These are phyloP conservation scores for Globisporangium solare DNA, from an alignment of 352 stramenopile genomes.

Conservation along the genomic window DNA sequence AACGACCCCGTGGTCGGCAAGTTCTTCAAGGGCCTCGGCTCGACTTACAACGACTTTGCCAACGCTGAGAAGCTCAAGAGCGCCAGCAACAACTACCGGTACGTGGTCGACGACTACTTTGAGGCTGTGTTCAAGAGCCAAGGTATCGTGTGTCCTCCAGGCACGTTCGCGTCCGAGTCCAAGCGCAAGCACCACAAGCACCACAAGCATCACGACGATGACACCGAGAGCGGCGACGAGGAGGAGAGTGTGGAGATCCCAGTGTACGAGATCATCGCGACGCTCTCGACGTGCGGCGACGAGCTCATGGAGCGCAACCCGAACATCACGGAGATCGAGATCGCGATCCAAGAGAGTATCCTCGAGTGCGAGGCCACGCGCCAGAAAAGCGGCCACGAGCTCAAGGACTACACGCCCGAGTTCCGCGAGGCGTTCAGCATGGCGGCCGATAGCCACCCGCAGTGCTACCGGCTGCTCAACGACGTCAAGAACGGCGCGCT, in stretches of 20 bases:
- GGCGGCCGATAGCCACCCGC: neutral
- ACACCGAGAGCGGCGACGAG: neutral
- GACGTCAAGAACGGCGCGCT: slow-evolving; percentile 2
- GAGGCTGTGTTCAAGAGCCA: slow-evolving; percentile 1
- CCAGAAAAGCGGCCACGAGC: slow-evolving; percentile 3
- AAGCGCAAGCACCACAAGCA: neutral
- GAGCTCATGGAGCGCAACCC: slow-evolving; percentile 2
- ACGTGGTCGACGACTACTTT: slow-evolving; percentile 10
- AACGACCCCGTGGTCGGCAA: slow-evolving; percentile 20
- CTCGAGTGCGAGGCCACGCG: slow-evolving; percentile 13
- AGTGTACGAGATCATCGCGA: slow-evolving; percentile 6
- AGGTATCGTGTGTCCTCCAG: slow-evolving; percentile 1
- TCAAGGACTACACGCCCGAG: slow-evolving; percentile 6
- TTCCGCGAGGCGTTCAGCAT: slow-evolving; percentile 5
- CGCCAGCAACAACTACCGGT: slow-evolving; percentile 5
- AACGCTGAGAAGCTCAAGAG: neutral
- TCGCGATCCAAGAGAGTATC: slow-evolving; percentile 4
- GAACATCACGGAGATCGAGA: neutral
- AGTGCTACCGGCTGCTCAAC: slow-evolving; percentile 1
- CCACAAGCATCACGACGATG: neutral
- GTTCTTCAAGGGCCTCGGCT: slow-evolving; percentile 32
- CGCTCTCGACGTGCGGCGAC: neutral
- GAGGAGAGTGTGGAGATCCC: neutral
- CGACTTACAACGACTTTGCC: slow-evolving; percentile 24
- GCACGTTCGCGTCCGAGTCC: neutral